These are phyloP conservation scores for Fraxinus latifolia DNA, from an alignment of 305 asterid species.

Conservation along the genomic window DNA sequence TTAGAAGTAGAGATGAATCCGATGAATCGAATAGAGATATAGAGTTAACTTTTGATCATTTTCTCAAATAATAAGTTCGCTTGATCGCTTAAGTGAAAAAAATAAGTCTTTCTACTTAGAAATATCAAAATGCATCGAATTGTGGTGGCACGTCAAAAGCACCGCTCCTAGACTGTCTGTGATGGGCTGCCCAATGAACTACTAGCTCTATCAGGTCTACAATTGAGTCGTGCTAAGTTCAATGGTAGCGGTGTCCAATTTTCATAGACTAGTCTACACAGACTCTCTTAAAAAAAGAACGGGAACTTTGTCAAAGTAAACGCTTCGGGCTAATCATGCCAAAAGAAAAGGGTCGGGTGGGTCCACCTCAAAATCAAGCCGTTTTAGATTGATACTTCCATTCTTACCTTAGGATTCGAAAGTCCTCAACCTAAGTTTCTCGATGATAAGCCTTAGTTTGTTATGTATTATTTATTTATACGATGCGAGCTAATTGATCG, in stretches of 20 bases:
- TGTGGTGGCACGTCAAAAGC: neutral
- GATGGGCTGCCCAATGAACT: neutral
- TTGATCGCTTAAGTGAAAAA: neutral
- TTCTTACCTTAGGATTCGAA: neutral
- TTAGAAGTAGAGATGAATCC: neutral
- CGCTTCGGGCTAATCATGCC: neutral
- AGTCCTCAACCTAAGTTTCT: neutral
- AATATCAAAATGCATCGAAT: neutral
- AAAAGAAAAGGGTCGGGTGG: neutral
- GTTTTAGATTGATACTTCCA: neutral
- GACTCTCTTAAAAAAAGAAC: neutral
- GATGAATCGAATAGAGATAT: neutral
- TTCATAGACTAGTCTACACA: neutral
- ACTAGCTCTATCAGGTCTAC: neutral
- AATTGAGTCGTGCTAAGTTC: neutral
- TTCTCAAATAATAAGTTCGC: neutral
- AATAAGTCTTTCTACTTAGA: neutral
- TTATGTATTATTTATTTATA: neutral
- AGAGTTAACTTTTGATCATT: neutral
- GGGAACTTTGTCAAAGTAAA: neutral
- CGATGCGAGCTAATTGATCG: neutral
- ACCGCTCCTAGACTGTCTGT: neutral
- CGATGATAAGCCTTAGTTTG: neutral
- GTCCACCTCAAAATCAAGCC: neutral
- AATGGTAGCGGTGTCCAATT: neutral